Evolutionary conservation across 495 filamentous ascomycete genomes (phyloP).

Genomic region (Penicillium dipodomyicola): DNA sequence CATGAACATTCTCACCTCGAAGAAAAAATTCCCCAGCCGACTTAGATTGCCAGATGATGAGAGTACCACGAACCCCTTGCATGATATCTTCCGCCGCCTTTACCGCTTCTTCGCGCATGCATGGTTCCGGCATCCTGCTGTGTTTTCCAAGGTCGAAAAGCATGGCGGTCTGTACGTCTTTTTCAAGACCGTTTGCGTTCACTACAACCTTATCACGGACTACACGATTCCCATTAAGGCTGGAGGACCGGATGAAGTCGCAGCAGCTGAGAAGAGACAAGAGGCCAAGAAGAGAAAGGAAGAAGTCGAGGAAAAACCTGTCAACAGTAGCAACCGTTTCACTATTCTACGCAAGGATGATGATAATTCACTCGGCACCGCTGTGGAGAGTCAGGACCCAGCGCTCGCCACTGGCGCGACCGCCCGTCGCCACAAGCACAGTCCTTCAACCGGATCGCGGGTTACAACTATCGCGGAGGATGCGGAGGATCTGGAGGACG

Average conservation of each 20-base stretch:
- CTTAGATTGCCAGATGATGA: conserved; percentile 65
- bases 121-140: conserved; percentile 92
- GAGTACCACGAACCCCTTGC: conserved; percentile 73
- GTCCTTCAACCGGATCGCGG: conserved; percentile 70
- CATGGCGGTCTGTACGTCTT: conserved; percentile 86
- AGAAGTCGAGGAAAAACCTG: conserved; percentile 20
- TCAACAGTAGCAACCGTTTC: conserved; percentile 47
- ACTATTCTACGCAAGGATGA: conserved; percentile 41
- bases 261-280: conserved; percentile 16
- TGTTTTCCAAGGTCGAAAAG: conserved; percentile 95
- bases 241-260: conserved; percentile 64
- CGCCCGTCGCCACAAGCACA: conserved; percentile 69
- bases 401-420: conserved; percentile 58
- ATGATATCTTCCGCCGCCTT: conserved; percentile 89
- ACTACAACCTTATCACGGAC: conserved; percentile 84
- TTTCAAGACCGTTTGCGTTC: conserved; percentile 95
- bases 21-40: conserved; percentile 88
- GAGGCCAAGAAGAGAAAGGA: too few species aligned
- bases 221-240: conserved; percentile 94
- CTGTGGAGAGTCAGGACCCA: conserved; percentile 35
- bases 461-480: conserved; percentile 70
- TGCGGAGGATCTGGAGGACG: conserved; percentile 59
- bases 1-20: conserved; percentile 80
- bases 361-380: conserved; percentile 24
- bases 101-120: conserved; percentile 98